Evolutionary conservation across 768 basidiomycete species (phyloP).

Genomic region (Gloeophyllum trabeum): DNA sequence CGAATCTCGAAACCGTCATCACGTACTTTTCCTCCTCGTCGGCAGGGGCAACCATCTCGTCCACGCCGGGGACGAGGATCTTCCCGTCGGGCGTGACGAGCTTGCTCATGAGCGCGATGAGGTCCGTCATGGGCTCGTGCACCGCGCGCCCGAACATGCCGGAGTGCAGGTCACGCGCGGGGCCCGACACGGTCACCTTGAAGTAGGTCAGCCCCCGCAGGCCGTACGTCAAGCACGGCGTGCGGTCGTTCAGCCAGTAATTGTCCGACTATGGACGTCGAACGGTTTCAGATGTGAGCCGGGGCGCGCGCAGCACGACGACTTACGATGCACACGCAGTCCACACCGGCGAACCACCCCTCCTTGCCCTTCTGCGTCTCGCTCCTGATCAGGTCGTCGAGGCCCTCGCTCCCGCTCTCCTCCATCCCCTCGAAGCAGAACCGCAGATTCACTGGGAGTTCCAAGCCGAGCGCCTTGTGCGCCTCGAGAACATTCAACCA

Average conservation of each 20-base stretch:
- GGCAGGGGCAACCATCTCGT: constrained; percentile 70
- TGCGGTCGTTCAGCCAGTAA: constrained; percentile 85
- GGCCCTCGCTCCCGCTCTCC: constrained; percentile 83
- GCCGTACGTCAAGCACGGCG: constrained; percentile 77
- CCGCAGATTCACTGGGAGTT: constrained; percentile 81
- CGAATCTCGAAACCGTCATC: not conserved
- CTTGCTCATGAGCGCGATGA: constrained; percentile 72
- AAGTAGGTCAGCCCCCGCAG: constrained; percentile 85
- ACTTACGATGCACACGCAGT: constrained; percentile 87
- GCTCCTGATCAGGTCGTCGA: constrained; percentile 74
- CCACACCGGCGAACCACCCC: constrained; percentile 79
- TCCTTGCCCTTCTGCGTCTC: constrained; percentile 57
- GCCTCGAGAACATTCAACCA: constrained; percentile 90
- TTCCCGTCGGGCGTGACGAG: constrained; percentile 72
- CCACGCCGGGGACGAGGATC: constrained; percentile 83
- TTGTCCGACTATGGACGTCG: constrained; percentile 88
- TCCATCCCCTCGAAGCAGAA: constrained; percentile 98
- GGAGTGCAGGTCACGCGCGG: constrained; percentile 82
- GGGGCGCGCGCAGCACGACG: not conserved
- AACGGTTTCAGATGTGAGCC: not conserved
- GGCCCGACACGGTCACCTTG: constrained; percentile 73
- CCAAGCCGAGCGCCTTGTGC: constrained; percentile 51
- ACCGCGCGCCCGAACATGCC: constrained; percentile 71
- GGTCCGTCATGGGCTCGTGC: constrained; percentile 91
- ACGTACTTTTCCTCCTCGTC: constrained; percentile 61